These are phyloP conservation scores for Aethionema arabicum DNA, from an alignment of 345 rosid species.

Conservation along the genomic window DNA sequence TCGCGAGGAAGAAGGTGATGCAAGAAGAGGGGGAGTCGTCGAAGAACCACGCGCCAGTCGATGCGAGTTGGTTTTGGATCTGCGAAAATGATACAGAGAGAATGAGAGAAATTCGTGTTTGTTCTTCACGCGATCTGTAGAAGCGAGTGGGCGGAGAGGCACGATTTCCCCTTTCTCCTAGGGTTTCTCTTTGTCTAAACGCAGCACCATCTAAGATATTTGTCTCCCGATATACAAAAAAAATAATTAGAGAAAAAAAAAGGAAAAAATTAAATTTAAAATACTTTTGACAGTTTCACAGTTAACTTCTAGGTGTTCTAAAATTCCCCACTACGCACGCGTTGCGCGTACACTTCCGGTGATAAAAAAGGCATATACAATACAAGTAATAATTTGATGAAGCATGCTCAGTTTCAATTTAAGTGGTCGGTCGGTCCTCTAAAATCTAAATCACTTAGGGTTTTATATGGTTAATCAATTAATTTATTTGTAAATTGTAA, in stretches of 20 bases:
- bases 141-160: slow-evolving; percentile 38
- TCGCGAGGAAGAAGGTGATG: slow-evolving; percentile 14
- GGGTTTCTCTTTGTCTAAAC: slow-evolving; percentile 34
- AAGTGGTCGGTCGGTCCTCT: too few species aligned
- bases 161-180: slow-evolving; percentile 17
- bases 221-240: background rate
- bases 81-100: slow-evolving; percentile 7
- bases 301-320: background rate
- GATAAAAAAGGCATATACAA: background rate
- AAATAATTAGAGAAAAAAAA: background rate
- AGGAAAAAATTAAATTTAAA: background rate
- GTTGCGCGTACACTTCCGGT: slow-evolving; percentile 34
- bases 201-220: slow-evolving; percentile 1
- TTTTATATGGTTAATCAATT: slow-evolving; percentile 15
- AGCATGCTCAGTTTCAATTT: slow-evolving; percentile 15
- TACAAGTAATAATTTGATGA: background rate
- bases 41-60: slow-evolving; percentile 36
- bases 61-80: slow-evolving; percentile 42
- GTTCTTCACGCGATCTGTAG: slow-evolving; percentile 37
- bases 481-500: too few species aligned
- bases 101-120: slow-evolving; percentile 22
- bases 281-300: background rate
- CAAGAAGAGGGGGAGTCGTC: slow-evolving; percentile 10
- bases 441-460: slow-evolving; percentile 1
- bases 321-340: slow-evolving; percentile 29